A percentile compares a stretch with the other conserved stretches of the same genome.
phyloP scores from a whole-genome alignment of 495 filamentous ascomycete genomes.

The Clohesyomyces aquaticus region DNA sequence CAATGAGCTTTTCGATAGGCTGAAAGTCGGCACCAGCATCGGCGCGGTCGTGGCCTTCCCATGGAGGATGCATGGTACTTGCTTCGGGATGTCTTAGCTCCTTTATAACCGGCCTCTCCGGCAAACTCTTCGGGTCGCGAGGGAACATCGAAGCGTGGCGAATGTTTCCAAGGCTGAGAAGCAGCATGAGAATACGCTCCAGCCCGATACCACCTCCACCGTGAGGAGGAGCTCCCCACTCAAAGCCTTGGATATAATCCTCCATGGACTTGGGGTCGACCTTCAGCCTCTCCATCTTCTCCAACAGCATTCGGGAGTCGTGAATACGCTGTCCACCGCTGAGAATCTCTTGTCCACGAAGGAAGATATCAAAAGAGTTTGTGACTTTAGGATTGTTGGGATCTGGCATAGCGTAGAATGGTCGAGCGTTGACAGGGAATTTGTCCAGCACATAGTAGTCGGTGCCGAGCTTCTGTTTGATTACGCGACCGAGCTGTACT shows the following conservation, averaged over 20 bases:
- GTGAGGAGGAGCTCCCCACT: slow-evolving; percentile 86
- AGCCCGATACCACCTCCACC: slow-evolving; percentile 89
- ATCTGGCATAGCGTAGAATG: slow-evolving; percentile 95
- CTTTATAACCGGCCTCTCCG: slow-evolving; percentile 57
- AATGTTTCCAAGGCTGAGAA: slow-evolving; percentile 85
- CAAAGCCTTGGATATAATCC: slow-evolving; percentile 87
- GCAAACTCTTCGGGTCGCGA: slow-evolving; percentile 80
- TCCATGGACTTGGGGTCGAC: slow-evolving; percentile 77
- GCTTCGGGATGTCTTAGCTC: slow-evolving; percentile 76
- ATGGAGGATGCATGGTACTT: slow-evolving; percentile 68
- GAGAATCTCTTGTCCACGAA: slow-evolving; percentile 91
- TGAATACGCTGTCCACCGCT: slow-evolving; percentile 93
- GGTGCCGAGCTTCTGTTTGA: slow-evolving; percentile 83
- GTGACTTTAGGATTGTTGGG: slow-evolving; percentile 70
- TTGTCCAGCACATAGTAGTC: slow-evolving; percentile 97
- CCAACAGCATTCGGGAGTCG: slow-evolving; percentile 70
- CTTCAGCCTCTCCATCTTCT: slow-evolving; percentile 74
- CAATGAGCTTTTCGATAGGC: slow-evolving; percentile 76
- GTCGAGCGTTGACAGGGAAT: slow-evolving; percentile 79
- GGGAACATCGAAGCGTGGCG: slow-evolving; percentile 82
- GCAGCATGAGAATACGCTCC: slow-evolving; percentile 82
- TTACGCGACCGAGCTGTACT: slow-evolving; percentile 78
- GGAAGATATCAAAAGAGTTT: slow-evolving; percentile 95
- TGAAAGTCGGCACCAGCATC: slow-evolving; percentile 61
- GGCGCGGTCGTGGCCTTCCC: slow-evolving; percentile 55